Conservation (phyloP, 2,329 filamentous ascomycete genomes). For the Leptosphaerulina australis region DNA sequence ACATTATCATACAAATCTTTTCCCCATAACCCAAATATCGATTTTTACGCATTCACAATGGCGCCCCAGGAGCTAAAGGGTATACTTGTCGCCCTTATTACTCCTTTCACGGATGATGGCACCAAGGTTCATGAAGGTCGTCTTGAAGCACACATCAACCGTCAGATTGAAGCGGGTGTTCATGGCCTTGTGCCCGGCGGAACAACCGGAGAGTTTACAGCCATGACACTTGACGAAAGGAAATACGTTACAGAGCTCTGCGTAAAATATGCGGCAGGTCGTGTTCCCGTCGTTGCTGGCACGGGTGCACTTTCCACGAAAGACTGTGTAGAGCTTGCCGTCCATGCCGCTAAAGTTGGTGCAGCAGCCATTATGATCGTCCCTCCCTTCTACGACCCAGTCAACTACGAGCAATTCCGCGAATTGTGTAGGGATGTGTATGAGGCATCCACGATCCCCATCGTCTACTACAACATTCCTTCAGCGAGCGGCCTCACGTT, state of each 20-base stretch:
- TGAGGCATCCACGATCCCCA: conserved; percentile 50
- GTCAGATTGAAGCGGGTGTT: conserved; percentile 53
- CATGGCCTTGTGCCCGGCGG: conserved; percentile 60
- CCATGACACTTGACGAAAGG: conserved; percentile 53
- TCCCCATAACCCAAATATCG: neutral
- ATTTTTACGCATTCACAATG: conserved; percentile 5
- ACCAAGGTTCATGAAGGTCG: conserved; percentile 50
- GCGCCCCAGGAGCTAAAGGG: conserved; percentile 40
- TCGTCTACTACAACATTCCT: conserved; percentile 61
- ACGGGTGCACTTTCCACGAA: conserved; percentile 54
- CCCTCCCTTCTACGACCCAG: conserved; percentile 58
- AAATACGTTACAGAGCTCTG: conserved; percentile 52
- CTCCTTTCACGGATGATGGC: conserved; percentile 55
- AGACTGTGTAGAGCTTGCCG: conserved; percentile 51
- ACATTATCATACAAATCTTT: neutral
- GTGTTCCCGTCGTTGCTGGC: conserved; percentile 53
- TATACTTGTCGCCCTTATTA: conserved; percentile 58
- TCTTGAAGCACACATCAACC: conserved; percentile 55
- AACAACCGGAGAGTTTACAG: conserved; percentile 59
- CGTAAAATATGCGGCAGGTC: conserved; percentile 49
- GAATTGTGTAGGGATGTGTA: conserved; percentile 53
- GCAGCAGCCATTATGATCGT: conserved; percentile 57
- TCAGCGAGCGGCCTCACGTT: conserved; percentile 54
- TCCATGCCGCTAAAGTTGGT: conserved; percentile 49
- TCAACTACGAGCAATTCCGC: conserved; percentile 50